phyloP scores from a whole-genome alignment of 768 basidiomycete genomes.

The Asterophora lycoperdoides region DNA sequence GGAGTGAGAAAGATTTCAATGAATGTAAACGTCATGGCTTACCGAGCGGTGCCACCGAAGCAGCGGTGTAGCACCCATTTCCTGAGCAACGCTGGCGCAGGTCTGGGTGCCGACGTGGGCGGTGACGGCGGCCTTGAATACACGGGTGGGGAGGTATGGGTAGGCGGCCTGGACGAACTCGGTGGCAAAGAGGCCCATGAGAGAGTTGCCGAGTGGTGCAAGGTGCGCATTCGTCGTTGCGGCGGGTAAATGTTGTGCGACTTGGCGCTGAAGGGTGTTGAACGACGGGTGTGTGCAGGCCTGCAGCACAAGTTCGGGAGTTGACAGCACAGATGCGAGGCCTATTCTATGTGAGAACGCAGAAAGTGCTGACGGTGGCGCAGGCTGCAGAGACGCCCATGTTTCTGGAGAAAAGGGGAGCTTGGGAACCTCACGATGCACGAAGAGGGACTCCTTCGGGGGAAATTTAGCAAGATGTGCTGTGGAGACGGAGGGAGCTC shows the following conservation, averaged over 20 bases:
- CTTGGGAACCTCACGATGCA: slow-evolving; percentile 27
- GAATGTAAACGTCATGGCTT: slow-evolving; percentile 2
- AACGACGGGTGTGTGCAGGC: slow-evolving; percentile 81
- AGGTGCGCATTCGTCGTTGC: slow-evolving; percentile 74
- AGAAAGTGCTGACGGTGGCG: slow-evolving; percentile 63
- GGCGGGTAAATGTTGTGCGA: slow-evolving; percentile 49
- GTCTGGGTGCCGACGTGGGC: slow-evolving; percentile 87
- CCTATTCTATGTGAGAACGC: slow-evolving; percentile 79
- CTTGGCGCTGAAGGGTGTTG: slow-evolving; percentile 47
- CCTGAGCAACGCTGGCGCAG: slow-evolving; percentile 80
- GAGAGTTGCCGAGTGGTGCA: slow-evolving; percentile 73
- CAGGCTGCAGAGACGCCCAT: slow-evolving; percentile 71
- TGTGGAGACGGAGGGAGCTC: slow-evolving; percentile 45
- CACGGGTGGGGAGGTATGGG: slow-evolving; percentile 89
- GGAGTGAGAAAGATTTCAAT: neutral
- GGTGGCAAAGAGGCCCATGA: slow-evolving; percentile 86
- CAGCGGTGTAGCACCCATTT: slow-evolving; percentile 75
- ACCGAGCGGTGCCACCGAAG: slow-evolving; percentile 81
- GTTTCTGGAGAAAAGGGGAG: slow-evolving; percentile 55
- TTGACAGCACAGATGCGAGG: slow-evolving; percentile 51
- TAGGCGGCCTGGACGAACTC: slow-evolving; percentile 79
- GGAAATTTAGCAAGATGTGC: slow-evolving; percentile 56
- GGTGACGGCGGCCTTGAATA: slow-evolving; percentile 86
- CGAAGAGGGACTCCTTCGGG: slow-evolving; percentile 48
- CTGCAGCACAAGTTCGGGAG: slow-evolving; percentile 57